Percentiles rank a stretch among this genome's conserved stretches.
These are phyloP conservation scores for Phytophthora hibernalis DNA, from an alignment of 352 stramenopile genomes.

Conservation along the genomic window DNA sequence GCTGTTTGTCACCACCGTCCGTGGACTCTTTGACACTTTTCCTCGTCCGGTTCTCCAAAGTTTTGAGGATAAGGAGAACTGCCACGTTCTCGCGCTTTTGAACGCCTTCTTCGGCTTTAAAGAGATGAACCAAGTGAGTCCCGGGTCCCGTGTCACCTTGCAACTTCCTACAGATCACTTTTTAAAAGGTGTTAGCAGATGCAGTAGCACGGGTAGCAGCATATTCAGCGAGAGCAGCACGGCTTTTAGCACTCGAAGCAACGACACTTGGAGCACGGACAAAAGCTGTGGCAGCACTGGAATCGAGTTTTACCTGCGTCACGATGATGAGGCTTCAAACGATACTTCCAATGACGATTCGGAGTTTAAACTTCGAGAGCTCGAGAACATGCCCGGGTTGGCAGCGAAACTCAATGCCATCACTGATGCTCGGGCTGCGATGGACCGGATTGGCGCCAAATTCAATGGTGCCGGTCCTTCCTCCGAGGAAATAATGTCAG, in stretches of 20 bases:
- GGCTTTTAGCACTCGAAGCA: slow-evolving; percentile 29
- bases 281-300: slow-evolving; percentile 8
- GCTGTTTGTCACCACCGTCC: slow-evolving; percentile 52
- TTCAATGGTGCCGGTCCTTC: background rate
- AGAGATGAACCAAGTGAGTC: slow-evolving; percentile 36
- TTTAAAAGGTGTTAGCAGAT: slow-evolving; percentile 12
- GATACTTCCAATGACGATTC: slow-evolving; percentile 1
- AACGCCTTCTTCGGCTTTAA: slow-evolving; percentile 54
- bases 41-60: slow-evolving; percentile 54
- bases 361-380: slow-evolving; percentile 16
- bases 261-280: slow-evolving; percentile 1
- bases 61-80: slow-evolving; percentile 48
- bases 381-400: slow-evolving; percentile 4
- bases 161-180: slow-evolving; percentile 3
- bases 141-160: slow-evolving; percentile 12
- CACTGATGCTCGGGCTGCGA: background rate
- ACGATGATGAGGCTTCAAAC: slow-evolving; percentile 12
- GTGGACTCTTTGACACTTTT: slow-evolving; percentile 61
- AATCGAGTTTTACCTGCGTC: slow-evolving; percentile 29
- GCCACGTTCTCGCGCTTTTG: slow-evolving; percentile 51
- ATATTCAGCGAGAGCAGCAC: slow-evolving; percentile 26
- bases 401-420: background rate
- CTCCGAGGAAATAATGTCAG: slow-evolving; percentile 8
- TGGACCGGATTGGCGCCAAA: background rate
- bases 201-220: slow-evolving; percentile 25